phyloP scores from a whole-genome alignment of 306 rosid species.

The Lablab purpureus region DNA sequence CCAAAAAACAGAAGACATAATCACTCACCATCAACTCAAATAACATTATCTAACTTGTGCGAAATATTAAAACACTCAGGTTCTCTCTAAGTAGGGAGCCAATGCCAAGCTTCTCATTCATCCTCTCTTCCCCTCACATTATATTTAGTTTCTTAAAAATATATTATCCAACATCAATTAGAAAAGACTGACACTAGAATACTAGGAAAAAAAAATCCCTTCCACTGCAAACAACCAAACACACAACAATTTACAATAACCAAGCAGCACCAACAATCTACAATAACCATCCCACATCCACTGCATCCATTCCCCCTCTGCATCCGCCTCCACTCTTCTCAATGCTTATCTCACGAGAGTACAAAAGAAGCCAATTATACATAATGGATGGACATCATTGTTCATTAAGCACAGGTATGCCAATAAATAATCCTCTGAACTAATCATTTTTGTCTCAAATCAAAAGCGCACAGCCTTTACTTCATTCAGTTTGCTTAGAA shows the following conservation, averaged over 20 bases:
- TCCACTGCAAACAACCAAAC: background rate
- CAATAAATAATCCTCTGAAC: background rate
- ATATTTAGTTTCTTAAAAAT: slow-evolving; percentile 6
- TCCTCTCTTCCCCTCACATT: slow-evolving; percentile 12
- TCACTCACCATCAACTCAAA: slow-evolving; percentile 5
- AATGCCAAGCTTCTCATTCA: background rate
- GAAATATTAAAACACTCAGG: background rate
- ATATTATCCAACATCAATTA: background rate
- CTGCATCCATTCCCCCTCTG: slow-evolving; percentile 4
- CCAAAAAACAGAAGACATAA: slow-evolving; percentile 30
- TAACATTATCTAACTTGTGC: background rate
- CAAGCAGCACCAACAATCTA: background rate
- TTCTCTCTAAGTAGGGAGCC: background rate
- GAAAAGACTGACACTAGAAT: background rate
- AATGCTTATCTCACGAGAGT: background rate
- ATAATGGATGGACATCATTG: background rate
- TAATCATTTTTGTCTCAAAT: background rate
- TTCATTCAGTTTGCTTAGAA: background rate
- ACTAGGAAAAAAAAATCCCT: background rate
- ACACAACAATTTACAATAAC: background rate
- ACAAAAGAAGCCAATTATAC: background rate
- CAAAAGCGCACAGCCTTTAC: background rate
- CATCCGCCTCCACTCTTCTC: slow-evolving; percentile 1
- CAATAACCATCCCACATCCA: background rate
- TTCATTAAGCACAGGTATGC: background rate